Evolutionary conservation across 805 yeast species (phyloP), one percentile per base, ranked within the genome.

Genomic region (Metschnikowia orientalis): DNA sequence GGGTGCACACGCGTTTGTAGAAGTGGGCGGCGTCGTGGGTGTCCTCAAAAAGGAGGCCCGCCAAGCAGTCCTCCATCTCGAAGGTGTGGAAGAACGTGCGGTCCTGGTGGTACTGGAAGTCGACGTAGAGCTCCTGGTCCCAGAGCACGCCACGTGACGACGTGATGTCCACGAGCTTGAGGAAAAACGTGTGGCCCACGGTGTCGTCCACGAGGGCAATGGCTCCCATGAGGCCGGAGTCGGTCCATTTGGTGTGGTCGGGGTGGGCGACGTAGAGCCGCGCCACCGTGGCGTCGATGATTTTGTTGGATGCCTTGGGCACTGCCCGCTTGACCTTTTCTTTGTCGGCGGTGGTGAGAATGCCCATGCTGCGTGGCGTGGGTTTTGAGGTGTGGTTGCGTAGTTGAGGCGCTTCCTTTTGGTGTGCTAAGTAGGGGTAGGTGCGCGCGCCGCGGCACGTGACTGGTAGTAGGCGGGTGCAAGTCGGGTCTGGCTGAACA

Each of bases 101-200:
- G 57, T 92, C 98, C 58, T 92, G 97, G 52, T 84, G 76, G 59
- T 92, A 92, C 47, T 81, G 80, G 57, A 92, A 88, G 49, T 85
- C 81, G 8, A 86, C 79, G 50, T 85, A 90, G 30, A 92, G 60
- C 58, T 92, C 98, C 58, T 92, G 98, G 57, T 92, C 98, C 98
- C 98, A 92, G 0, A 92, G 45, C 0, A 92, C 95, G 21, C 97
- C 97, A 25, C 82, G 67, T 41, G 77, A 73, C 5, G 94, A 95
- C 23, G 67, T 52, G 19, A 90, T 77, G 51, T 92, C 98, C 5
- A 92, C 94, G 33, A 92, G 55, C 56, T 92, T 92, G 28, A 92
- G 68, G 56, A 88, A 92, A 51, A 85, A 88, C 0, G 96, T 87
- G 57, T 90, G 90, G 3, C 97, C 97, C 2, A 92, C 95, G 8